phyloP scores from a whole-genome alignment of 2,329 filamentous ascomycete species.

The Teratosphaeria gauchensis region DNA sequence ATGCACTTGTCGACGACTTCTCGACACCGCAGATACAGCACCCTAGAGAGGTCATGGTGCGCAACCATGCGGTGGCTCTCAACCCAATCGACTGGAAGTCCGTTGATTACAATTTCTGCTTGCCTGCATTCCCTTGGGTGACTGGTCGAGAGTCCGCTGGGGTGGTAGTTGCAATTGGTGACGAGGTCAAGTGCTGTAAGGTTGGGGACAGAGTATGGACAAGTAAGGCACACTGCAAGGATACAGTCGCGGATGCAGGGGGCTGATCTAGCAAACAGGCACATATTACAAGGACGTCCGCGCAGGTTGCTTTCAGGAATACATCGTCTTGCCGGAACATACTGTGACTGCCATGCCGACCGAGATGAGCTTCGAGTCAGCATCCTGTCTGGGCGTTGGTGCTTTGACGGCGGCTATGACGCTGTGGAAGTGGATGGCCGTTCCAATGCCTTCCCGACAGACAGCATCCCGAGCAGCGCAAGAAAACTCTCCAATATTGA shows the following conservation, averaged over 20 bases:
- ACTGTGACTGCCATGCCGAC: conserved; percentile 30
- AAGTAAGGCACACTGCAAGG: background rate
- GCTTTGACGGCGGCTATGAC: conserved; percentile 35
- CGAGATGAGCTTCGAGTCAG: conserved; percentile 25
- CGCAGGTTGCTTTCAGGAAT: conserved; percentile 34
- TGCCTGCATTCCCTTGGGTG: conserved; percentile 29
- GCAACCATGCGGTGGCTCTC: conserved; percentile 24
- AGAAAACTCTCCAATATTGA: conserved; percentile 20
- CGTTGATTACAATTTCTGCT: conserved; percentile 34
- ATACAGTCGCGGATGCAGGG: background rate
- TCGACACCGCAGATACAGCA: background rate
- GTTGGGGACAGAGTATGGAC: conserved; percentile 3
- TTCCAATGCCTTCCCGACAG: conserved; percentile 15
- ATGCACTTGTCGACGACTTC: background rate
- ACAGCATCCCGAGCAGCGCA: conserved; percentile 2
- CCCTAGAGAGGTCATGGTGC: conserved; percentile 27
- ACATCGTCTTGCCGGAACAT: conserved; percentile 31
- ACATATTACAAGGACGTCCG: conserved; percentile 33
- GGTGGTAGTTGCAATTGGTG: conserved; percentile 1
- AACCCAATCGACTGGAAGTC: conserved; percentile 33
- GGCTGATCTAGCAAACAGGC: conserved; percentile 20
- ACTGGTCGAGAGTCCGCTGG: conserved; percentile 2
- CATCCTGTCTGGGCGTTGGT: conserved; percentile 31
- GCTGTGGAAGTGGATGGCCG: conserved; percentile 32
- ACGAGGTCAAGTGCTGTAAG: background rate